phyloP scores from a whole-genome alignment of 2,329 filamentous ascomycete species.

The Blumeriella jaapii region DNA sequence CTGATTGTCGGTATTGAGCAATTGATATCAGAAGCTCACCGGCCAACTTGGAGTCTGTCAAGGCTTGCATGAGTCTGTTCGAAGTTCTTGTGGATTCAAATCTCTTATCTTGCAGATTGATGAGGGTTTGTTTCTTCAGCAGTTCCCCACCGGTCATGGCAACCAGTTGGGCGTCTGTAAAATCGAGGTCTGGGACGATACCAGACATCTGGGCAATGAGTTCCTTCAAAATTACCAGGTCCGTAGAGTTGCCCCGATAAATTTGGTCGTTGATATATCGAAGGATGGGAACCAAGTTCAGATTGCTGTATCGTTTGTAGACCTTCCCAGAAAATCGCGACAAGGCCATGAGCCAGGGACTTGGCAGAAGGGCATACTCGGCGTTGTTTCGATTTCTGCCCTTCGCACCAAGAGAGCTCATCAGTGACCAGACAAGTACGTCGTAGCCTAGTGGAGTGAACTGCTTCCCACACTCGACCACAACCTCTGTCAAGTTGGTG shows the following conservation, averaged over 20 bases:
- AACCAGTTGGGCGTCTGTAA: conserved; percentile 77
- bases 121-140: conserved; percentile 68
- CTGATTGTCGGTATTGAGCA: conserved; percentile 81
- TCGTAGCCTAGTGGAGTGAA: conserved; percentile 91
- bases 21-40: conserved; percentile 80
- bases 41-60: conserved; percentile 68
- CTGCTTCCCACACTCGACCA: conserved; percentile 89
- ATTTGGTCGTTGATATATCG: conserved; percentile 86
- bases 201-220: conserved; percentile 89
- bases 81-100: conserved; percentile 66
- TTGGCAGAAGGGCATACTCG: conserved; percentile 60
- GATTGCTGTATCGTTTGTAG: conserved; percentile 72
- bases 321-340: conserved; percentile 86
- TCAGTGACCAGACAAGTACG: conserved; percentile 81
- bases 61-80: conserved; percentile 65
- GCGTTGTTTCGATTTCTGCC: conserved; percentile 51
- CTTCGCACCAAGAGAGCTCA: conserved; percentile 59
- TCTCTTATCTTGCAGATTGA: conserved; percentile 70
- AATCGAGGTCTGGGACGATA: conserved; percentile 74
- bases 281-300: conserved; percentile 75
- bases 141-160: conserved; percentile 80
- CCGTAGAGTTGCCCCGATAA: conserved; percentile 70
- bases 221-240: conserved; percentile 84
- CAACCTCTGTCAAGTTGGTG: conserved; percentile 85
- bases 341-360: conserved; percentile 82